Evolutionary conservation across 805 yeast species (phyloP).

Genomic region (Spathaspora girioi): DNA sequence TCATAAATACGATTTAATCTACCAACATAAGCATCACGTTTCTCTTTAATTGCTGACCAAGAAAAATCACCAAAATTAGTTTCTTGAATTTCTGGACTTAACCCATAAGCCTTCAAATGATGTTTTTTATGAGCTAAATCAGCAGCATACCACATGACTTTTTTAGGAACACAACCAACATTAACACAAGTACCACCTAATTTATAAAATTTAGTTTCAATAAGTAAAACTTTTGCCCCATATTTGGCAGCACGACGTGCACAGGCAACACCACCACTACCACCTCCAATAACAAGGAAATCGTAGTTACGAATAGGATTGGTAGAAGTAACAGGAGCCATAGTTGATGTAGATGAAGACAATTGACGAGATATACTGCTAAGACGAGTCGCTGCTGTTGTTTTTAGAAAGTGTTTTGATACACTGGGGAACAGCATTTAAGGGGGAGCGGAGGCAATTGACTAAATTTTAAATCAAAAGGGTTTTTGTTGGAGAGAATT

Average conservation of each 20-base stretch:
- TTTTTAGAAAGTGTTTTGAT: not conserved
- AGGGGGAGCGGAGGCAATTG: not conserved
- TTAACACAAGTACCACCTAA: slow-evolving; percentile 99
- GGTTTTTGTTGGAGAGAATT: not conserved
- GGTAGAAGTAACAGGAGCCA: slow-evolving; percentile 50
- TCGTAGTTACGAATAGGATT: slow-evolving; percentile 60
- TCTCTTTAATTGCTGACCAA: slow-evolving; percentile 78
- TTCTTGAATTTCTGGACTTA: slow-evolving; percentile 53
- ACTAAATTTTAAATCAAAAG: not conserved
- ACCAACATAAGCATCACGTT: slow-evolving; percentile 87
- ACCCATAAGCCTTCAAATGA: slow-evolving; percentile 82
- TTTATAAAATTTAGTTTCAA: slow-evolving; percentile 64
- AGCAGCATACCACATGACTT: slow-evolving; percentile 97
- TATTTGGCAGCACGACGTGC: slow-evolving; percentile 94
- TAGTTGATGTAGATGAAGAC: slow-evolving; percentile 17
- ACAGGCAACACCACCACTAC: slow-evolving; percentile 98
- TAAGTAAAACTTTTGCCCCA: slow-evolving; percentile 82
- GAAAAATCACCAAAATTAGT: slow-evolving; percentile 56
- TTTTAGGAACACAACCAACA: slow-evolving; percentile 99
- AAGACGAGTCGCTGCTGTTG: slow-evolving; percentile 14
- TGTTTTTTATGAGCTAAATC: slow-evolving; percentile 75
- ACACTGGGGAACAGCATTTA: not conserved
- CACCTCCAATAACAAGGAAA: slow-evolving; percentile 96
- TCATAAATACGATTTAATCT: slow-evolving; percentile 93
- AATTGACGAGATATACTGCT: slow-evolving; percentile 27